These are phyloP conservation scores for Rhynchospora tenuis DNA, from an alignment of 176 grass and related monocot genomes.

Conservation along the genomic window DNA sequence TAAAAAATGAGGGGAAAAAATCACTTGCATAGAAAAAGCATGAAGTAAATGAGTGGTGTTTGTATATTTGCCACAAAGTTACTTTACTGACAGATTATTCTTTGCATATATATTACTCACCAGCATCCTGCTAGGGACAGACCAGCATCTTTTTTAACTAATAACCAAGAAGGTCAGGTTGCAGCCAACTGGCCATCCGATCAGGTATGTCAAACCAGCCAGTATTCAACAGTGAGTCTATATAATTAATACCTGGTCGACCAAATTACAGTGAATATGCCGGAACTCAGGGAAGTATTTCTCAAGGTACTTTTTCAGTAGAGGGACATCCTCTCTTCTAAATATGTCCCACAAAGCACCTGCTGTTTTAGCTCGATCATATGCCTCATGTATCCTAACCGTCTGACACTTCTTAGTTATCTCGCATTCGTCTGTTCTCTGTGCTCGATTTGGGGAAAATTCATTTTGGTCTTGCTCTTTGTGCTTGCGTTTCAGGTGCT, in stretches of 20 bases:
- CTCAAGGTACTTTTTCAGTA: conserved; percentile 50
- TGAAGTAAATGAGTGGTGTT: background rate
- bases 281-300: conserved; percentile 57
- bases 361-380: background rate
- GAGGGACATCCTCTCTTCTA: conserved; percentile 58
- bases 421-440: background rate
- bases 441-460: background rate
- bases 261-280: conserved; percentile 50
- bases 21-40: background rate
- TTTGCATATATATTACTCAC: background rate
- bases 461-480: conserved; percentile 42
- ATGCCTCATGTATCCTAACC: background rate
- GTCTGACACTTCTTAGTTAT: background rate
- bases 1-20: conserved; percentile 10
- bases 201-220: background rate
- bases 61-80: background rate
- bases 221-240: background rate
- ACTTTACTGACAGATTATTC: background rate
- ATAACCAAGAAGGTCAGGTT: background rate
- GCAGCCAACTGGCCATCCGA: background rate
- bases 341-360: conserved; percentile 94
- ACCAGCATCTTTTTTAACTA: background rate
- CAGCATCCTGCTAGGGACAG: background rate
- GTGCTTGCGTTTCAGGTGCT: conserved; percentile 37
- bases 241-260: conserved; percentile 38